A percentile compares a stretch with the other conserved stretches of the same genome.
Conservation (phyloP, 2,329 filamentous ascomycete species). For the Aurifilum marmelostoma region DNA sequence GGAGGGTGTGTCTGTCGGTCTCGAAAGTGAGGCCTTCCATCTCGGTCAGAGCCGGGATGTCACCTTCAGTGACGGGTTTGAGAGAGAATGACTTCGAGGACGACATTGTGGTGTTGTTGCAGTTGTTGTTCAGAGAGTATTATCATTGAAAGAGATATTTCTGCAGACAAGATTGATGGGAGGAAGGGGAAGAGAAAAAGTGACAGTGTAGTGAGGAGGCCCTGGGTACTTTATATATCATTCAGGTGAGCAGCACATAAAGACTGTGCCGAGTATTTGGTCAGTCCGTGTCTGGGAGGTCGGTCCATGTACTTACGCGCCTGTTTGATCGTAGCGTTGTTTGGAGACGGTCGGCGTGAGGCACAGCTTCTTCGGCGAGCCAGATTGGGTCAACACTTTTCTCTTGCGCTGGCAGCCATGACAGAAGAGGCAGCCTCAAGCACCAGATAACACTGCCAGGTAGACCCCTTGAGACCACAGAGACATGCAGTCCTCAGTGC, state of each 20-base stretch:
- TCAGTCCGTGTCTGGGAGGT: neutral
- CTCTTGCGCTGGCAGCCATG: neutral
- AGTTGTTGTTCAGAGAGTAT: neutral
- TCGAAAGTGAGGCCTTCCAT: constrained; percentile 40
- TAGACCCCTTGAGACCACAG: neutral
- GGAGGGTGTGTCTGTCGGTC: constrained; percentile 38
- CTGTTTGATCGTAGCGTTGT: neutral
- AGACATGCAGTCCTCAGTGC: too few relatives aligned
- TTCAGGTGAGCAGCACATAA: neutral
- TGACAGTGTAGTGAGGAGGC: neutral
- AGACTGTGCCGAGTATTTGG: neutral
- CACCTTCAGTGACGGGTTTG: constrained; percentile 27
- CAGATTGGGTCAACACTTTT: constrained; percentile 3
- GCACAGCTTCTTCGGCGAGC: constrained; percentile 10
- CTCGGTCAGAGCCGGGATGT: constrained; percentile 38
- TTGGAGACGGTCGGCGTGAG: constrained; percentile 1
- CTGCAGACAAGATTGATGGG: neutral
- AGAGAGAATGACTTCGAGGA: constrained; percentile 19
- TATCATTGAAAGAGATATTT: neutral
- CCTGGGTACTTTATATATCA: neutral
- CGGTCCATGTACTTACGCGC: neutral
- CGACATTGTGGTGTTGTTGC: neutral
- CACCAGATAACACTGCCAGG: neutral
- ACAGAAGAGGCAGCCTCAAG: neutral
- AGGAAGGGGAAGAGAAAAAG: neutral